These are phyloP conservation scores for Phalaenopsis hybrid DNA, from an alignment of 116 monocot species.

Conservation along the genomic window DNA sequence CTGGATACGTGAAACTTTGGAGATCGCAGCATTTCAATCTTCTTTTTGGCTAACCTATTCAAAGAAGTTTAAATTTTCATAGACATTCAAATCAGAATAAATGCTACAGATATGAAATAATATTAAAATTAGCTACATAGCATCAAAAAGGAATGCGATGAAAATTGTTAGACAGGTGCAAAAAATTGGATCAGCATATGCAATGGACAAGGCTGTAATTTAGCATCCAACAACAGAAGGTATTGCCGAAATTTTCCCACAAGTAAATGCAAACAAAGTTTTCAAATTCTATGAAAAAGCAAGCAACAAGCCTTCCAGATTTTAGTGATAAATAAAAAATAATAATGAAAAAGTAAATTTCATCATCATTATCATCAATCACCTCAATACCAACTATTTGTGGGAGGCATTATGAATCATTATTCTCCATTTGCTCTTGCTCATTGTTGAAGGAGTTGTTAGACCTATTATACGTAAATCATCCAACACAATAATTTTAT, in stretches of 20 bases:
- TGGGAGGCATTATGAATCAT: too few species aligned
- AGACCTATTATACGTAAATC: not conserved
- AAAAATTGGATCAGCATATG: not conserved
- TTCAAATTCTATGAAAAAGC: not conserved
- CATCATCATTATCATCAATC: too few species aligned
- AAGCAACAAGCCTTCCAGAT: not conserved
- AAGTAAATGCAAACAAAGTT: not conserved
- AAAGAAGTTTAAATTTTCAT: not conserved
- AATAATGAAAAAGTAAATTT: not conserved
- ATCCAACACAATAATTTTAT: not conserved
- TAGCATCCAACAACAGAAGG: not conserved
- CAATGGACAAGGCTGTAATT: not conserved
- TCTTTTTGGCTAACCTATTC: constrained; percentile 64
- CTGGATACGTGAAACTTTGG: constrained; percentile 89
- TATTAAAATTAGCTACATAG: not conserved
- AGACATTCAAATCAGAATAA: not conserved
- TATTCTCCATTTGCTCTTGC: too few species aligned
- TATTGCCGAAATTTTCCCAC: not conserved
- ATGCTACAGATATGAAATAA: not conserved
- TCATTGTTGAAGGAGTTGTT: not conserved
- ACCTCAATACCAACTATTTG: too few species aligned
- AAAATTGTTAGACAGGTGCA: not conserved
- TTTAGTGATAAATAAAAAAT: not conserved
- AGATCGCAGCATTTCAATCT: constrained; percentile 60
- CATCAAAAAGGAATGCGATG: not conserved